Evolutionary conservation across 352 stramenopile genomes (phyloP).

Genomic region (Halophytophthora polymorphica): DNA sequence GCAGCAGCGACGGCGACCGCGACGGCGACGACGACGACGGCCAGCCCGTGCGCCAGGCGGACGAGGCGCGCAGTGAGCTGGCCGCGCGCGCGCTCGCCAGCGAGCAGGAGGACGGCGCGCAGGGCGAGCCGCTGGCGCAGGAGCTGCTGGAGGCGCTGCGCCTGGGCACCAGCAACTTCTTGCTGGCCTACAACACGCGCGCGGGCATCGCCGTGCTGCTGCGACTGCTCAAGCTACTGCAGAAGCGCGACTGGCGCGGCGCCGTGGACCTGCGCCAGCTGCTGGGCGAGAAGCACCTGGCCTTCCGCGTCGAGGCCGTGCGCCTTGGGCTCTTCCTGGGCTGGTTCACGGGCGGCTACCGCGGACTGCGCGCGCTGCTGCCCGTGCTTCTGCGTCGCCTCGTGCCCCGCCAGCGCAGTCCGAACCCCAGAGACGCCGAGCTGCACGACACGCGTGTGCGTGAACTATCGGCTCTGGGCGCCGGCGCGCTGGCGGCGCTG

Average conservation of each 20-base stretch:
- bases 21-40: constrained; percentile 7
- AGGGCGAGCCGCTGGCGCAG: constrained; percentile 37
- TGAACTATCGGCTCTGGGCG: constrained; percentile 46
- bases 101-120: constrained; percentile 18
- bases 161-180: constrained; percentile 78
- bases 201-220: constrained; percentile 72
- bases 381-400: constrained; percentile 41
- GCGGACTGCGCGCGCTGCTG: constrained; percentile 50
- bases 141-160: constrained; percentile 71
- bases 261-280: constrained; percentile 56
- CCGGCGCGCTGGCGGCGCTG: constrained; percentile 57
- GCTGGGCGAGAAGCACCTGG: constrained; percentile 71
- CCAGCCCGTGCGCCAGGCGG: constrained; percentile 5
- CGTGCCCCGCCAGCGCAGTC: constrained; percentile 6
- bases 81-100: constrained; percentile 20
- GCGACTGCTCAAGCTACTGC: constrained; percentile 64
- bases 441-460: constrained; percentile 29
- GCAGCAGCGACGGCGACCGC: background rate
- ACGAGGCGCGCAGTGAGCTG: constrained; percentile 6
- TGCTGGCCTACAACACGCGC: constrained; percentile 86
- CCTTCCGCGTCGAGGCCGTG: constrained; percentile 84
- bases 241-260: constrained; percentile 48
- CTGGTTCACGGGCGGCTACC: constrained; percentile 82
- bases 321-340: constrained; percentile 83
- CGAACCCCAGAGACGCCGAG: background rate